Evolutionary conservation across 1,139 yeast genomes (phyloP).

Genomic region (Geotrichum citri-aurantii): DNA sequence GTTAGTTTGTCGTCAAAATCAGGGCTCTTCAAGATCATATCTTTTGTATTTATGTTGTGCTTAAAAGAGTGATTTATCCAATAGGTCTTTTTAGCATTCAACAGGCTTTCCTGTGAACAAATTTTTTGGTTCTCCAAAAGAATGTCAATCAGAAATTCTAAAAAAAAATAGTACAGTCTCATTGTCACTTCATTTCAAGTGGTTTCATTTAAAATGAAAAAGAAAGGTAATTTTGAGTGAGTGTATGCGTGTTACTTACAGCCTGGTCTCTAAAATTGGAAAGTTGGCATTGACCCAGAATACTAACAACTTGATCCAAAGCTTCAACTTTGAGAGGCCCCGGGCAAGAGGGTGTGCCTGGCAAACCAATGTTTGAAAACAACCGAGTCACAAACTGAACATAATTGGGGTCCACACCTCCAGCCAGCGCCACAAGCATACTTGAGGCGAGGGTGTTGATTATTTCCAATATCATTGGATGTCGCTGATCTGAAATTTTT

Average conservation of each 20-base stretch:
- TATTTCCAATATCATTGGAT: background rate
- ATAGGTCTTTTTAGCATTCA: background rate
- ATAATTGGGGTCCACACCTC: background rate
- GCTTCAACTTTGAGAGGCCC: background rate
- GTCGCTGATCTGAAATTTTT: background rate
- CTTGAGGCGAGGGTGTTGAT: background rate
- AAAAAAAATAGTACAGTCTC: too few species aligned
- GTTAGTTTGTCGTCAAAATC: too few species aligned
- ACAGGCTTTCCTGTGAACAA: background rate
- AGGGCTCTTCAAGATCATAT: background rate
- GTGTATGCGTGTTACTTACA: too few species aligned
- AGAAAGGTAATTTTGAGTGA: too few species aligned
- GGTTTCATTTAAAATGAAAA: too few species aligned
- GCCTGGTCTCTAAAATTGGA: background rate
- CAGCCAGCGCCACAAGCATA: background rate
- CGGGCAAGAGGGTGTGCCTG: background rate
- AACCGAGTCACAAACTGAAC: background rate
- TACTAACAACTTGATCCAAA: background rate
- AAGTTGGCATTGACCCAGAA: background rate
- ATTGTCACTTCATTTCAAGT: too few species aligned
- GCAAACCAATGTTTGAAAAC: background rate
- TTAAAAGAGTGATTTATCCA: background rate
- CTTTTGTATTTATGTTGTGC: background rate
- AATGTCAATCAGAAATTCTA: too few species aligned
- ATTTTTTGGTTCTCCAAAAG: too few species aligned